Base-by-base conservation (phyloP, 306 rosid genomes). In the Alnus glutinosa region DNA sequence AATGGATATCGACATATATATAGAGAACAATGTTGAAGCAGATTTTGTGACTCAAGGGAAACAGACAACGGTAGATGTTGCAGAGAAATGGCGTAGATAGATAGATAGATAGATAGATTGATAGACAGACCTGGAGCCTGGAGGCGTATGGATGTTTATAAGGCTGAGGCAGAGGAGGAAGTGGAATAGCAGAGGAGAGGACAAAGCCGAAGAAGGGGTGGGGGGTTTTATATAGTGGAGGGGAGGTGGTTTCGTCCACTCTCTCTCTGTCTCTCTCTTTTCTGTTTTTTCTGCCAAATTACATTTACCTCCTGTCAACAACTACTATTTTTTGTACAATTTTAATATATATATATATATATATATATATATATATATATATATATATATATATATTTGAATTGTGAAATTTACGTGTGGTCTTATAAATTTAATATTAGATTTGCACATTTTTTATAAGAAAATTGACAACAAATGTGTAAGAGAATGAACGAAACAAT, bases 161-260 rank as follows among this genome's bases (percentile, higher is more conserved):
- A 23, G 37, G 7, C 34, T 2, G 66, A 59, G 36, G n/a, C 2
- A 18, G 12, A 54, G 23, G n/a, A 15, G 52, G 59, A 16, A 54
- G 4, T 54, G 66, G 28, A 59, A 59, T 15, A 10, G 66, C 4
- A 28, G 66, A 58, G 36, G 66, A 28, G 36, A 28, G 28, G 37
- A 59, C 6, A 23, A 12, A 59, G 66, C 2, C 37, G 2, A 12
- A 9, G 52, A 12, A 59, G 34, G 14, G 66, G 12, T 9, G 37
- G 5, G 37, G 5, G 36, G 15, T 7, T 55, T 55, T 55, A 55
- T 55, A 28, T 2, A 9, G 66, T 9, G 2, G 62, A 59, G 37
- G 16, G 36, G 66, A 7, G 71, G n/a, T 0, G 12, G 67, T 39
- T 50, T 51, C 83, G 75, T 64, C 46, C 59, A 79, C 81, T 87